A percentile compares a stretch with the other conserved stretches of the same genome.
Conservation (phyloP, 805 yeast genomes). For the Dipodascopsis tothii region DNA sequence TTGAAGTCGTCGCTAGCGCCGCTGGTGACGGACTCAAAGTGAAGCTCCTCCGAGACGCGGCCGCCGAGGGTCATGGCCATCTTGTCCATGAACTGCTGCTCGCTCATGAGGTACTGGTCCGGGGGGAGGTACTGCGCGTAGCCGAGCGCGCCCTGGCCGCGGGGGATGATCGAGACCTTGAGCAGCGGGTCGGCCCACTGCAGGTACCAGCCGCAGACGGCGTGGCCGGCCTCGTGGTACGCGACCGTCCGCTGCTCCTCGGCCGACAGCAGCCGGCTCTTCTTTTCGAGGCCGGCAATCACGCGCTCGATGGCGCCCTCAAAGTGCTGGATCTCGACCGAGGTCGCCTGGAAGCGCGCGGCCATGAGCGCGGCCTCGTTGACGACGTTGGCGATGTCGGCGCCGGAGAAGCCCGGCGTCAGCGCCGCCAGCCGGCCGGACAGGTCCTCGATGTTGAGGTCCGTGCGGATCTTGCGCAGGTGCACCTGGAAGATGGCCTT, state of each 20-base stretch:
- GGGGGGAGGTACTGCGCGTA: constrained; percentile 96
- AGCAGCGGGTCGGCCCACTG: constrained; percentile 86
- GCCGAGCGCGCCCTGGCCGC: constrained; percentile 95
- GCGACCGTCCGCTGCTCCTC: constrained; percentile 89
- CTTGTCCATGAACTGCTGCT: constrained; percentile 72
- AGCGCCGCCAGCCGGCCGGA: constrained; percentile 87
- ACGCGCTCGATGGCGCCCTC: constrained; percentile 97
- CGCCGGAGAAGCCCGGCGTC: constrained; percentile 98
- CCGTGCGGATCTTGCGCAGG: constrained; percentile 60
- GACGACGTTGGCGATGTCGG: constrained; percentile 94
- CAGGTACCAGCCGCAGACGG: constrained; percentile 94
- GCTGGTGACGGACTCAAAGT: constrained; percentile 83
- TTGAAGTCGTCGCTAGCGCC: constrained; percentile 97
- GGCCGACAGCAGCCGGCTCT: constrained; percentile 70
- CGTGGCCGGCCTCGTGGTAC: constrained; percentile 98
- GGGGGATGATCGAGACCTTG: constrained; percentile 92
- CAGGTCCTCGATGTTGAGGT: constrained; percentile 46
- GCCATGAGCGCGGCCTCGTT: constrained; percentile 97
- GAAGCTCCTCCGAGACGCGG: constrained; percentile 89
- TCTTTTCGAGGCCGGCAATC: constrained; percentile 91
- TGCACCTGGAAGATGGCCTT: constrained; percentile 88
- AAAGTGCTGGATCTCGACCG: constrained; percentile 70
- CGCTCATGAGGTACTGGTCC: constrained; percentile 72
- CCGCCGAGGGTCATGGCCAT: constrained; percentile 98
- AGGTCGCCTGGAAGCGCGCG: constrained; percentile 69